A percentile compares a stretch with the other conserved stretches of the same genome.
These are phyloP conservation scores for Thalassiosira ordinaria DNA, from an alignment of 352 stramenopile species.

Conservation along the genomic window DNA sequence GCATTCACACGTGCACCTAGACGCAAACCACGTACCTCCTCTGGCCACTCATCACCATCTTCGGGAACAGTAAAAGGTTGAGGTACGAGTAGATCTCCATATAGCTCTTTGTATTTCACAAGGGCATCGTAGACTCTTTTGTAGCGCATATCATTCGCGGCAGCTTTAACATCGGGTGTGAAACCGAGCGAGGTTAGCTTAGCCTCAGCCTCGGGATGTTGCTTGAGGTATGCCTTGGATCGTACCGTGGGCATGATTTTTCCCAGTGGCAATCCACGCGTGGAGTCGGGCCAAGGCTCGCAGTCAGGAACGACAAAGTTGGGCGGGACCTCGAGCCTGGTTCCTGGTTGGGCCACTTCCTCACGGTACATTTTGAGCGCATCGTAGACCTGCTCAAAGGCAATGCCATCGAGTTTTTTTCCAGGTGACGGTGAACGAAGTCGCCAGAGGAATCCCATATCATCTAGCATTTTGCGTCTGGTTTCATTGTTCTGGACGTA, in stretches of 20 bases:
- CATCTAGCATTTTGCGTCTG: constrained; percentile 73
- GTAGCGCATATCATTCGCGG: constrained; percentile 79
- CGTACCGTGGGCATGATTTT: constrained; percentile 69
- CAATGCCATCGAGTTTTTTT: constrained; percentile 63
- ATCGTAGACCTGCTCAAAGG: constrained; percentile 81
- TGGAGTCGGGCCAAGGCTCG: constrained; percentile 79
- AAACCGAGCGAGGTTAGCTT: constrained; percentile 70
- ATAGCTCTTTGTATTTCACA: constrained; percentile 87
- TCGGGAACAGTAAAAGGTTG: constrained; percentile 91
- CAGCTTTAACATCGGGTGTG: constrained; percentile 63
- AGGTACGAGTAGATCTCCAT: constrained; percentile 90
- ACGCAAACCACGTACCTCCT: constrained; percentile 87
- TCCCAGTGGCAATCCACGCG: constrained; percentile 78
- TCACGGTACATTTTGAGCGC: constrained; percentile 74
- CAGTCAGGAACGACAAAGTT: constrained; percentile 81
- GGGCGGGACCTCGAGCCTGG: constrained; percentile 55
- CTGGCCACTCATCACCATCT: constrained; percentile 86
- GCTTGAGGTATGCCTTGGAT: constrained; percentile 69
- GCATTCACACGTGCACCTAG: constrained; percentile 91
- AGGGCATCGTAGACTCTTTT: constrained; percentile 86
- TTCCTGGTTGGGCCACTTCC: constrained; percentile 52
- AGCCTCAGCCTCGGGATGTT: constrained; percentile 66
- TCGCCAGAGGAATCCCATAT: constrained; percentile 85
- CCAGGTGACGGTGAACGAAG: constrained; percentile 61
- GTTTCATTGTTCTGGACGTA: constrained; percentile 79